A percentile compares a stretch with the other conserved stretches of the same genome.
These are phyloP conservation scores for Cinnamomum micranthum DNA, from an alignment of 164 flowering plant genomes.

Conservation along the genomic window DNA sequence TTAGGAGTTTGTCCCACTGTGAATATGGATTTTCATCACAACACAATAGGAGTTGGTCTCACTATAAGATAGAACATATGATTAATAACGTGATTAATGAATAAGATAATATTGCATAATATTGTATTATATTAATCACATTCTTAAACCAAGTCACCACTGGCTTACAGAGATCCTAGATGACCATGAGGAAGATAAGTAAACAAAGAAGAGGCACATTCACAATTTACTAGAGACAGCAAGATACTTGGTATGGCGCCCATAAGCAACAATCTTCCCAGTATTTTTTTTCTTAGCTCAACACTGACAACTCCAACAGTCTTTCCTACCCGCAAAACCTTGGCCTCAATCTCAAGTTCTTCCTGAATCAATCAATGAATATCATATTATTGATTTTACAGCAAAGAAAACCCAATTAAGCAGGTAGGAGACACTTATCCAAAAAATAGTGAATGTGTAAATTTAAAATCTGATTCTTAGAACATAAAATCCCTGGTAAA, in stretches of 20 bases:
- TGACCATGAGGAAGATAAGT: neutral
- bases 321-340: constrained; percentile 68
- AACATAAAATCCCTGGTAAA: neutral
- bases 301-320: constrained; percentile 73
- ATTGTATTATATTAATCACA: too few relatives aligned
- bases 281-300: constrained; percentile 71
- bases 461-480: neutral
- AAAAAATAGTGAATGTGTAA: neutral
- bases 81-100: too few relatives aligned
- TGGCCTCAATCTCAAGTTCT: constrained; percentile 78
- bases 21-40: too few relatives aligned
- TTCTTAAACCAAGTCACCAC: too few relatives aligned
- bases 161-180: too few relatives aligned
- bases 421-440: neutral
- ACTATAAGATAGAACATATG: too few relatives aligned
- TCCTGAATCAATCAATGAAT: constrained; percentile 41
- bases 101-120: too few relatives aligned
- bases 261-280: constrained; percentile 77
- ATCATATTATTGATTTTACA: neutral
- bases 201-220: constrained; percentile 7
- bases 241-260: constrained; percentile 84
- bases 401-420: neutral
- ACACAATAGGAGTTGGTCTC: too few relatives aligned
- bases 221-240: constrained; percentile 58
- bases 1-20: too few relatives aligned